These are phyloP conservation scores for Phytophthora nicotianae DNA, from an alignment of 352 stramenopile species.

Conservation along the genomic window DNA sequence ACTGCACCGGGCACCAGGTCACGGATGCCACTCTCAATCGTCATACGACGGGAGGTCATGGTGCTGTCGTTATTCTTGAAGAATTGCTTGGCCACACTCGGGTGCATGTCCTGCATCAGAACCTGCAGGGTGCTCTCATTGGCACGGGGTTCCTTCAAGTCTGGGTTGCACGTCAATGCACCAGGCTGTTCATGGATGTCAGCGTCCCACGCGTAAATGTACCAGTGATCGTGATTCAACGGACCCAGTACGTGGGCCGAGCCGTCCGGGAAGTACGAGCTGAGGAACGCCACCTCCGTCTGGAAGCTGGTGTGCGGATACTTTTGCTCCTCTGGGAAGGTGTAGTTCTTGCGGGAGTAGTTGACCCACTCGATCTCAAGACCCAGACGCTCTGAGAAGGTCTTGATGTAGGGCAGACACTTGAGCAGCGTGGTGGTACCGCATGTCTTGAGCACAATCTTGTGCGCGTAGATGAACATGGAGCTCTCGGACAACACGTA, in stretches of 20 bases:
- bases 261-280: conserved; percentile 86
- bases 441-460: conserved; percentile 99
- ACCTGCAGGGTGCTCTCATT: conserved; percentile 83
- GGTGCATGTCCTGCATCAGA: conserved; percentile 89
- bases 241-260: conserved; percentile 91
- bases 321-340: conserved; percentile 97
- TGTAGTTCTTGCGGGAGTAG: conserved; percentile 99
- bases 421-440: conserved; percentile 98
- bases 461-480: conserved; percentile 99
- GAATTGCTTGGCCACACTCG: conserved; percentile 82
- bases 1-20: conserved; percentile 94
- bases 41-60: conserved; percentile 91
- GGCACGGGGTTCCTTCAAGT: conserved; percentile 21
- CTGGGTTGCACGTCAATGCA: conserved; percentile 18
- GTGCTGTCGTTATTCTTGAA: conserved; percentile 76
- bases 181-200: conserved; percentile 74
- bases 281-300: conserved; percentile 97
- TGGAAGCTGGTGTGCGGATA: conserved; percentile 97
- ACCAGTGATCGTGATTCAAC: conserved; percentile 99
- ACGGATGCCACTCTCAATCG: conserved; percentile 94
- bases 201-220: conserved; percentile 97
- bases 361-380: conserved; percentile 98
- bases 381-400: conserved; percentile 84
- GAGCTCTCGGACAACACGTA: conserved; percentile 97
- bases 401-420: conserved; percentile 87